Conservation (phyloP, 1,284 basidiomycete genomes). For the Irpex rosettiformis region DNA sequence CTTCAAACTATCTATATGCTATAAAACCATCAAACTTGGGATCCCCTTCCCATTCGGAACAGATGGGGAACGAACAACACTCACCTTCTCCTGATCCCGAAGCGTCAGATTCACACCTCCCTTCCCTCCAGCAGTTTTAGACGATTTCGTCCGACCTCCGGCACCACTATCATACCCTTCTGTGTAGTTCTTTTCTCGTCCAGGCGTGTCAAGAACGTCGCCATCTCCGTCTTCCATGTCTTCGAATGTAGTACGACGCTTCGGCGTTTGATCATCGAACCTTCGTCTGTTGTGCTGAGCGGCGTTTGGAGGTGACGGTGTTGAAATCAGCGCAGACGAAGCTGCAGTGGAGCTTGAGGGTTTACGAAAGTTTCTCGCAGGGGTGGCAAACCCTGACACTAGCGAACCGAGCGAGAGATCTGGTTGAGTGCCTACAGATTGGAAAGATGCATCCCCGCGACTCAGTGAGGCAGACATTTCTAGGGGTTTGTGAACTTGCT, state of each 20-base stretch:
- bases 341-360: constrained; percentile 54
- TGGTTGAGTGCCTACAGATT: constrained; percentile 44
- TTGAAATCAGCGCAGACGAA: constrained; percentile 50
- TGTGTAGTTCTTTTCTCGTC: constrained; percentile 44
- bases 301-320: constrained; percentile 45
- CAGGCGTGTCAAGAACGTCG: constrained; percentile 51
- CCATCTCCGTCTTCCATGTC: constrained; percentile 34
- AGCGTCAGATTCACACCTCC: constrained; percentile 71
- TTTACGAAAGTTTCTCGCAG: constrained; percentile 44
- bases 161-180: constrained; percentile 44
- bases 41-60: neutral
- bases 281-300: constrained; percentile 22
- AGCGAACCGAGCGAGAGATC: constrained; percentile 64
- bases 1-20: constrained; percentile 93
- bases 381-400: constrained; percentile 53
- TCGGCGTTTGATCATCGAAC: constrained; percentile 31
- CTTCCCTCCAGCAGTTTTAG: constrained; percentile 44
- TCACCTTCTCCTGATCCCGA: constrained; percentile 91
- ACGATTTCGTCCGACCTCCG: constrained; percentile 35
- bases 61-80: constrained; percentile 18
- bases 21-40: too few relatives aligned
- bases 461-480: constrained; percentile 34
- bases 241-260: constrained; percentile 26
- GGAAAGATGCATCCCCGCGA: constrained; percentile 35
- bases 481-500: neutral